These are phyloP conservation scores for Vaccinium vitisidaea DNA, from an alignment of 148 eudicot species.

Conservation along the genomic window DNA sequence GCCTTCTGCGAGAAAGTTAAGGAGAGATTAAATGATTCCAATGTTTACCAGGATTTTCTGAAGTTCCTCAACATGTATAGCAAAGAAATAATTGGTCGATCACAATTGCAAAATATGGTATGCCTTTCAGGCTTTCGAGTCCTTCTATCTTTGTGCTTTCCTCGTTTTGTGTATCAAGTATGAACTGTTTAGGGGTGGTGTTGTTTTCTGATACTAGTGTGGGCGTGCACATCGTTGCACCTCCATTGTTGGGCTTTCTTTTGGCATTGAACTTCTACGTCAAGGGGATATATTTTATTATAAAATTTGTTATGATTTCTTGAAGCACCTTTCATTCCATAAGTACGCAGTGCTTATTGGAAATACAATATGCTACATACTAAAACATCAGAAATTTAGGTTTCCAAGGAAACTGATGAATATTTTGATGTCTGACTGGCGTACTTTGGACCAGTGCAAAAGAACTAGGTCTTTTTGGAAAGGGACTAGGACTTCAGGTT, in stretches of 20 bases:
- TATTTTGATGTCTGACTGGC: not conserved
- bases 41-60: conserved; percentile 38
- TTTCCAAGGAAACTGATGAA: not conserved
- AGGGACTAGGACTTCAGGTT: not conserved
- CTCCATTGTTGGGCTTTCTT: not conserved
- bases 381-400: not conserved
- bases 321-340: not conserved
- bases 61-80: conserved; percentile 36
- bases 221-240: too few species aligned
- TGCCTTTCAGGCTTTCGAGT: not conserved
- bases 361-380: not conserved
- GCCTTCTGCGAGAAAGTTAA: conserved; percentile 49
- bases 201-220: not conserved
- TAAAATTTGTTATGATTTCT: not conserved
- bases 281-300: not conserved
- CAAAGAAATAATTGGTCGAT: conserved; percentile 31
- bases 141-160: not conserved
- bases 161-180: not conserved
- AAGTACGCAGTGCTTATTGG: not conserved
- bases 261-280: not conserved
- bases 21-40: conserved; percentile 37
- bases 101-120: conserved; percentile 43
- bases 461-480: not conserved
- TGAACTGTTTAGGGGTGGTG: not conserved
- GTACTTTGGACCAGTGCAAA: not conserved